A percentile compares a stretch with the other conserved stretches of the same genome.
phyloP scores from a whole-genome alignment of 2,329 filamentous ascomycete genomes.

The Aspergillus brasiliensis region DNA sequence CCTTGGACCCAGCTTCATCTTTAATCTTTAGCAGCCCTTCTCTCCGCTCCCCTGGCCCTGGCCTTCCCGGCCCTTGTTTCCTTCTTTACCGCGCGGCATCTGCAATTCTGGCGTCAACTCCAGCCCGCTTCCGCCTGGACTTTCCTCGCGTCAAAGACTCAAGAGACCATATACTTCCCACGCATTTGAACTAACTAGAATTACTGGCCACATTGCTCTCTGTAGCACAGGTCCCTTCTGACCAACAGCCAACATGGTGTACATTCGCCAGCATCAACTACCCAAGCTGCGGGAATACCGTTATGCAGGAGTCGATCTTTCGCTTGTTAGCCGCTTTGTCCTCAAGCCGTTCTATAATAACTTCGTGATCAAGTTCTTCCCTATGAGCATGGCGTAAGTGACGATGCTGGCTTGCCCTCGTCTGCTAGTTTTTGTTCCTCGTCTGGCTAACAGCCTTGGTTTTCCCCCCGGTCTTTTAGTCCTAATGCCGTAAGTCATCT shows the following conservation, averaged over 20 bases:
- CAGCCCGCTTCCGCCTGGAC: slow-evolving; percentile 5
- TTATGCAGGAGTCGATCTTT: slow-evolving; percentile 90
- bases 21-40: not conserved
- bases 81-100: slow-evolving; percentile 5
- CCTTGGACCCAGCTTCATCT: not conserved
- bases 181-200: not conserved
- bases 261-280: slow-evolving; percentile 89
- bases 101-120: slow-evolving; percentile 4
- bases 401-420: slow-evolving; percentile 9
- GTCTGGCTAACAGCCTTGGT: slow-evolving; percentile 16
- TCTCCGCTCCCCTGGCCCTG: not conserved
- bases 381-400: slow-evolving; percentile 85
- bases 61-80: slow-evolving; percentile 2
- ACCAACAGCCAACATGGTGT: slow-evolving; percentile 69
- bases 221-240: not conserved
- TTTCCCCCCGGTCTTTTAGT: slow-evolving; percentile 27
- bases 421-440: slow-evolving; percentile 4
- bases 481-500: slow-evolving; percentile 52
- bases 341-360: slow-evolving; percentile 98
- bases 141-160: not conserved
- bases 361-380: slow-evolving; percentile 90
- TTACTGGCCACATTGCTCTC: not conserved
- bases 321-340: slow-evolving; percentile 85
- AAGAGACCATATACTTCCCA: not conserved
- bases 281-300: slow-evolving; percentile 91